Base-by-base conservation (phyloP, 2,329 filamentous ascomycete species). In the Aspergillus sp. region DNA sequence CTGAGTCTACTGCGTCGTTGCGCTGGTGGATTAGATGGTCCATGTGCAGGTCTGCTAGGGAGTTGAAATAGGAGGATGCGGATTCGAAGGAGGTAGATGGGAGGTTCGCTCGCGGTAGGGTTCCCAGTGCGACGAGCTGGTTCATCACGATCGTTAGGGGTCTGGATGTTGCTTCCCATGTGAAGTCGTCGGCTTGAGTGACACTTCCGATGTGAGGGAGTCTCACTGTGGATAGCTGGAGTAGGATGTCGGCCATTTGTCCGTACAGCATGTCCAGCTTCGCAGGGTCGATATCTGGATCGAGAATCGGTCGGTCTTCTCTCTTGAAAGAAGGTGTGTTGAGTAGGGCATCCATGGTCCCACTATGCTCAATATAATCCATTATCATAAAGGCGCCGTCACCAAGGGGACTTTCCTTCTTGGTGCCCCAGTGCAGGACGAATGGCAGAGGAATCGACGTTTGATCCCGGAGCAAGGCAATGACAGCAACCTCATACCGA, bases 91-190 rank as follows among this genome's bases (percentile, higher is more conserved):
- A 41, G 37, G 25, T 52, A n/a, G 44, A 17, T 11, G 65, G 62
- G 4, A 59, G 57, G 35, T 63, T 44, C 1, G 57, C 61, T 27
- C 27, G 62, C 12, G 67, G 64, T 25, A 68, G 49, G 12, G 52
- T 45, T 9, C 65, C 69, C 6, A 65, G 33, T 52, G 60, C 60
- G 40, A 69, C 59, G 14, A 69, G 68, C 55, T 76, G 68, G 50
- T 70, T 79, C 75, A 81, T 78, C 53, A 78, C 77, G 12, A 70
- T 66, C 9, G 73, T 76, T 5, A 80, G 56, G 0, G 77, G 77
- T n/a, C 75, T 64, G 31, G 66, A 60, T 7, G 52, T 62, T 8
- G 75, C 70, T 37, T 62, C 47, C 57, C 57, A 60, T 6, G 55
- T 55, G 21, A 61, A 61, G 6, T 58, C 57, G 51, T 61, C 59